Base-by-base conservation (phyloP, 345 rosid genomes). In the Hypericum perforatum region DNA sequence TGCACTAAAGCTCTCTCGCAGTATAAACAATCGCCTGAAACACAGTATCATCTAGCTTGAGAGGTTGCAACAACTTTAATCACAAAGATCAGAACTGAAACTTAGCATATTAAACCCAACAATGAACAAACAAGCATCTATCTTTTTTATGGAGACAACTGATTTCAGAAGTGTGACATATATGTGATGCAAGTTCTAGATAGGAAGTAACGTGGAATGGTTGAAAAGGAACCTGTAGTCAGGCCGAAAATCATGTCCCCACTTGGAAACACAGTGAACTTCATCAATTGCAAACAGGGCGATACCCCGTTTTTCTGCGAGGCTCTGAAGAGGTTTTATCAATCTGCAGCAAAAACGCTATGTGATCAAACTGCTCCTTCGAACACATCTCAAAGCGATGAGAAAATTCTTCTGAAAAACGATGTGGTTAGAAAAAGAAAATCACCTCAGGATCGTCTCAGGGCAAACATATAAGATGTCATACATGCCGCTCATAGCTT, bases 191-290 rank as follows among this genome's bases (percentile, higher is more conserved):
- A 36, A 48, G 9, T 9, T 13, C 9, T 7, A 16, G 11, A 14
- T 14, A 48, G 10, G 5, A 16, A 16, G 39, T 6, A 6, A 22
- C 15, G 32, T 22, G 32, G 32, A 50, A 32, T n/a, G 7, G 41
- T 11, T 50, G 53, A 58, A 38, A 11, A 39, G 16, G 16, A 49
- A 85, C 97, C 97, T 70, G 64, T 84, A 89, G 63, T 74, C 79
- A 3, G 88, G 94, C 45, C 95, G 87, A 70, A 89, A 89, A 70
- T 86, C 88, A 75, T 89, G 95, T 63, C 97, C 95, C 97, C 97
- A 89, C 61, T 86, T 86, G 42, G 97, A 89, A 62, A 89, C 84
- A 62, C 97, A 89, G 62, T 89, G 97, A 5, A 60, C 97, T 68
- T 89, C 95, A 63, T 89, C 97, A 53, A 89, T 75, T 11, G 97